Base-by-base conservation (phyloP, 164 flowering plant species). In the Stephania japonica region DNA sequence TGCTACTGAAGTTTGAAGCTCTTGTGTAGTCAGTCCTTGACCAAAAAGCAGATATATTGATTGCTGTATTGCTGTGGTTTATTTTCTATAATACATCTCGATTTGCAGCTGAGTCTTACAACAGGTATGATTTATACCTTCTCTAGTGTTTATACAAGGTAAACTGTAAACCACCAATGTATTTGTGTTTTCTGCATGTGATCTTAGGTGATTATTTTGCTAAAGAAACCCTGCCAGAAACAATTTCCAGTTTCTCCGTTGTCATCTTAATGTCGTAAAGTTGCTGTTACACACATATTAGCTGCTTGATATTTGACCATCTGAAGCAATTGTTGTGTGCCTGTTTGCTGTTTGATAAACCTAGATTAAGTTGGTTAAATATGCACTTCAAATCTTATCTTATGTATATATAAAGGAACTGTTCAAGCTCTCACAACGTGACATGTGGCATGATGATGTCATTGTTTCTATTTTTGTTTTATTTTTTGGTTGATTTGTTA, bases 51-150 rank as follows among this genome's bases (percentile, higher is more conserved):
- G 90, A 85, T 80, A 81, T 75, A 42, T 77, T 87, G 79, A 78
- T 85, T 44, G 19, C 85, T 61, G 86, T 87, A 69, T 74, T 85
- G 81, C 74, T 87, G 76, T 86, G 88, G 90, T 87, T 84, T 76
- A 72, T 84, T 25, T 83, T 70, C 75, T 78, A 82, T 82, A 87
- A 84, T 53, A 81, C 81, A 42, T 84, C 83, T 6, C 78, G 83
- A 38, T 78, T 78, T 75, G 80, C 78, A 23, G 65, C 84, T 21
- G 85, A 86, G 73, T 77, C 82, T 53, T 84, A 78, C 77, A 78
- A 53, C 75, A 83, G 84, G 90, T 87, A 83, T 47, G 41, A 56
- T 56, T 70, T 10, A 26, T 47, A n/a, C 65, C 53, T 19, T 70
- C 47, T 59, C 38, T 73, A 7, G 21, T 67, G 38, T 38, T 21